Base-by-base conservation (phyloP, 2,329 filamentous ascomycete species). In the Simplicillium aogashimaense region DNA sequence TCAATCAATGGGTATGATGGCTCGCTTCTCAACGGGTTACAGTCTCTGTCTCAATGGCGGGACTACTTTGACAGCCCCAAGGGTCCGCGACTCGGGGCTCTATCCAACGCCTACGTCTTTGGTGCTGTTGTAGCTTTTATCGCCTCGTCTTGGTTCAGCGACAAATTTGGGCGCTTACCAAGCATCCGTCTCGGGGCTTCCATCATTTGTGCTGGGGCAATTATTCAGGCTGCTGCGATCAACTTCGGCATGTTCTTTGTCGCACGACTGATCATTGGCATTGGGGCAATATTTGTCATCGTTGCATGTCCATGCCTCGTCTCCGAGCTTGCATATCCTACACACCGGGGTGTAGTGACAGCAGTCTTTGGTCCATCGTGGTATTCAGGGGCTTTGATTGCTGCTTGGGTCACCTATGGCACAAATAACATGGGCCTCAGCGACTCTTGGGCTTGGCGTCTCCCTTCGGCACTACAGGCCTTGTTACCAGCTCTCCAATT, bases 401-500 rank as follows among this genome's bases (percentile, higher is more conserved):
- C 63, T 3, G 55, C 62, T 6, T 65, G 62, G 63, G 51, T 52
- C 1, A 58, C 57, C 2, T 64, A 60, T 39, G 63, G 61, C 13
- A 60, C 56, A 8, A 25, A 25, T 9, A 49, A 53, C 29, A 33
- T 45, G 2, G 43, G 37, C 10, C 43, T 47, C 7, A 51, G 20
- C 9, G 20, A 47, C 37, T 50, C 53, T 1, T 62, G 56, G 58
- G 45, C 52, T 1, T 62, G 57, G 58, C 46, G 59, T n/a, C 41
- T 57, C 7, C 58, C 58, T 11, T 56, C 56, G 1, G 45, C 49
- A 8, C 41, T 58, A 15, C 49, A 51, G 11, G 45, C 42, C 39
- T 52, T 41, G 58, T 64, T 67, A 1, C 69, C 69, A 1, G 39
- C 64, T 13, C 44, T 70, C 15, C 57, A 59, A 40, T 39, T 60